Percentiles rank a stretch among this genome's conserved stretches.
These are phyloP conservation scores for Trichaptum fuscoviolaceum DNA, from an alignment of 768 basidiomycete species.

Conservation along the genomic window DNA sequence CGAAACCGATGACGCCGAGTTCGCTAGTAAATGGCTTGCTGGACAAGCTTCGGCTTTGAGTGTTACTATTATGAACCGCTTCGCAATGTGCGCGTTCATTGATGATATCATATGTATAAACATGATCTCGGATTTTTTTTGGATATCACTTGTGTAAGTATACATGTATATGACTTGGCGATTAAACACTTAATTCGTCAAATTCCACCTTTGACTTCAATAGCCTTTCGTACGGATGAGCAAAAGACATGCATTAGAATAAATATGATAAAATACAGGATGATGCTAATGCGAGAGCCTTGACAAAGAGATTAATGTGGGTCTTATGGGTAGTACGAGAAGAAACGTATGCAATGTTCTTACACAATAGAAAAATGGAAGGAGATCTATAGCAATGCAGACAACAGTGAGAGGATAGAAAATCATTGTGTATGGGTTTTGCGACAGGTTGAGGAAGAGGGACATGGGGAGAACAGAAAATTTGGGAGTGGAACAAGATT, in stretches of 20 bases:
- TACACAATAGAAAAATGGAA: neutral
- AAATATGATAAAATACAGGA: neutral
- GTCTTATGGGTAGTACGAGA: neutral
- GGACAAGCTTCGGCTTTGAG: conserved; percentile 1
- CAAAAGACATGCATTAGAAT: neutral
- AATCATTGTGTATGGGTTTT: neutral
- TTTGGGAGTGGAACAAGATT: neutral
- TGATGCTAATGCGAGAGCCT: neutral
- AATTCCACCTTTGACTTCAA: neutral
- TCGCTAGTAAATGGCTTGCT: neutral
- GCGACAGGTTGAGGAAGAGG: neutral
- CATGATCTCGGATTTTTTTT: neutral
- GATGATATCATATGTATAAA: no score
- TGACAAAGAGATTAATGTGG: neutral
- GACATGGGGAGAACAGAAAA: neutral
- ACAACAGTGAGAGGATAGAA: neutral
- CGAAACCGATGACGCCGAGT: neutral
- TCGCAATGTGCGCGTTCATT: neutral
- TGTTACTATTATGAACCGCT: neutral
- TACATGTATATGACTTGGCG: neutral
- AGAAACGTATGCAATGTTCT: neutral
- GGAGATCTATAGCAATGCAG: neutral
- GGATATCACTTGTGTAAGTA: neutral
- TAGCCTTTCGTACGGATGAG: neutral
- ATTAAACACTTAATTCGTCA: neutral